Evolutionary conservation across 2,329 filamentous ascomycete species (phyloP).

Genomic region (Seiridium cupressi): DNA sequence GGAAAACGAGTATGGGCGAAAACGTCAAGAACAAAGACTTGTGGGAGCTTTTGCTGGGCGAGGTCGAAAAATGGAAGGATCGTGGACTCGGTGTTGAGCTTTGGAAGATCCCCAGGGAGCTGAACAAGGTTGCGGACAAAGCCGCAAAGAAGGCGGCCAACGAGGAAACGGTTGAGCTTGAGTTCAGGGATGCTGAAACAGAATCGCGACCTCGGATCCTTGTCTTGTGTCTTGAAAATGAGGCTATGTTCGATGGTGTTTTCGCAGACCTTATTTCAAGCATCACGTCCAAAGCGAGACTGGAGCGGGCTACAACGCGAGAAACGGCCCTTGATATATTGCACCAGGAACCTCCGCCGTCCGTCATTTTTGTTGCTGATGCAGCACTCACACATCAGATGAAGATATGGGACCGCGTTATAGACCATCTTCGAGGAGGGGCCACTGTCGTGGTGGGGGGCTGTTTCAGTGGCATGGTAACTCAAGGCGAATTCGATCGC

Average conservation of each 20-base stretch:
- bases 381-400: slow-evolving; percentile 11
- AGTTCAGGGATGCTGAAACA: background rate
- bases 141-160: background rate
- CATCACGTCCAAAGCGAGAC: slow-evolving; percentile 4
- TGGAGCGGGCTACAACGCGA: slow-evolving; percentile 11
- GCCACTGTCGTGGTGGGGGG: slow-evolving; percentile 17
- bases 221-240: background rate
- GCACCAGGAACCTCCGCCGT: slow-evolving; percentile 5
- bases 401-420: slow-evolving; percentile 13
- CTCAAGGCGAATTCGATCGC: slow-evolving; percentile 11
- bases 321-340: slow-evolving; percentile 14
- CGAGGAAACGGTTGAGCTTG: background rate
- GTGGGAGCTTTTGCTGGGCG: slow-evolving; percentile 36
- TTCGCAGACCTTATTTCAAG: background rate
- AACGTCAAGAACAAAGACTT: slow-evolving; percentile 50
- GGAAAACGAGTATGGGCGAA: slow-evolving; percentile 32
- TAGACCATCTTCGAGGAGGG: slow-evolving; percentile 14
- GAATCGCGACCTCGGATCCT: background rate
- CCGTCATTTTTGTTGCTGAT: slow-evolving; percentile 19
- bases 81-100: background rate
- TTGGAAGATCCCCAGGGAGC: background rate
- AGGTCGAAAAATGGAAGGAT: background rate
- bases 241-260: background rate
- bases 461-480: slow-evolving; percentile 15
- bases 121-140: background rate